These are phyloP conservation scores for Aphanoascus verrucosus DNA, from an alignment of 2,329 filamentous ascomycete species.

Conservation along the genomic window DNA sequence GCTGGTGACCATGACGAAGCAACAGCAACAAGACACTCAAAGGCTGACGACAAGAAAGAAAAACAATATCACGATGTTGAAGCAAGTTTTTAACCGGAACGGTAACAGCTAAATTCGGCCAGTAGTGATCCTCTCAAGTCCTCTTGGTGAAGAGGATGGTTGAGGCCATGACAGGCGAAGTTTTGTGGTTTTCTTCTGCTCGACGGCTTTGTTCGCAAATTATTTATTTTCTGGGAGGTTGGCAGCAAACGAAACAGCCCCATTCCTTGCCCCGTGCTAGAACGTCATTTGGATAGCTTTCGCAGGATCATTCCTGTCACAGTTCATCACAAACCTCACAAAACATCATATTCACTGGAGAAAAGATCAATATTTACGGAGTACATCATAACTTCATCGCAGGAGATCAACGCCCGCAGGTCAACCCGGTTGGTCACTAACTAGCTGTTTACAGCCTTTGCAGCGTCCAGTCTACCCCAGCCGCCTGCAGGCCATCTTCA, in stretches of 20 bases:
- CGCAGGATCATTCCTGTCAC: not conserved
- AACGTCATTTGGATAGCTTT: not conserved
- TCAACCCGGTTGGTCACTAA: not conserved
- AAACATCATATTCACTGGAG: not conserved
- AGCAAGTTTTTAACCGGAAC: not conserved
- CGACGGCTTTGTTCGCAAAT: not conserved
- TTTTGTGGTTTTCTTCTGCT: not conserved
- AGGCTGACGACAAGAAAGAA: not conserved
- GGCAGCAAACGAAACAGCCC: not conserved
- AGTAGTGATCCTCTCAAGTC: not conserved
- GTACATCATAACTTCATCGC: not conserved
- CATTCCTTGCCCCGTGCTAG: not conserved
- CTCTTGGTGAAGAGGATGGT: not conserved
- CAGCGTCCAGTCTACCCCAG: constrained; percentile 42
- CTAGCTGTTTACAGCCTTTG: constrained; percentile 31
- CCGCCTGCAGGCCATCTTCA: constrained; percentile 48
- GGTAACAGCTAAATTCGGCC: not conserved
- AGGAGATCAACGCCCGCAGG: not conserved
- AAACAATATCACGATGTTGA: not conserved
- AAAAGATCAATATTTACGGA: not conserved
- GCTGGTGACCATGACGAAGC: not conserved
- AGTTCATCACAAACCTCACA: not conserved
- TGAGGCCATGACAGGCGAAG: not conserved
- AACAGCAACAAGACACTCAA: not conserved
- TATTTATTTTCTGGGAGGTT: not conserved